Evolutionary conservation across 495 filamentous ascomycete genomes (phyloP), one percentile per base, ranked within the genome.

Genomic region (Podospora bellae-mahoneyi): DNA sequence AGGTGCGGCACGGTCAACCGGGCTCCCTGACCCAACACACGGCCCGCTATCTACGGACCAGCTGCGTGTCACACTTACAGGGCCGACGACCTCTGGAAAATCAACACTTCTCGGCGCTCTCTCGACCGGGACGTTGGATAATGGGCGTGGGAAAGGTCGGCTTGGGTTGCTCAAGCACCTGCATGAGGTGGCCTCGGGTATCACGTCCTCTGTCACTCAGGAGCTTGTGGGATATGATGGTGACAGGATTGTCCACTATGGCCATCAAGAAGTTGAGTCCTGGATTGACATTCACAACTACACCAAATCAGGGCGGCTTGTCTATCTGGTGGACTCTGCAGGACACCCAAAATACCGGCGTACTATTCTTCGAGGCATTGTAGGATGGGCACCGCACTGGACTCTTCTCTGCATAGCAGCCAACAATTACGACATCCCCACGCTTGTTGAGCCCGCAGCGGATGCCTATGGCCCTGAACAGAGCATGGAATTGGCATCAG

Each of bases 351-450:
- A 92, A 48, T 98, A 93, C 78, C 84, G 93, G 55, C 88, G 94
- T 66, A 97, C 96, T 2, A 93, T 90, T 4, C 81, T 98, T 34
- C 84, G 94, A 64, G 92, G 93, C 0, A 80, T 98, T n/a, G 82
- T 99, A 60, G 93, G 94, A 64, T 99, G 95, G 93, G 92, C 92
- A 23, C 95, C 95, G 23, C 94, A 99, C 75, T 97, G 93, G 87
- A 93, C 92, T 6, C 74, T 96, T 58, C 85, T 97, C 13, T 96
- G 96, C 72, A 88, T 97, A 66, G 88, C 94, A 23, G 93, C 92
- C 26, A 92, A 94, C 73, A 89, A 90, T 69, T 86, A 89, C 53
- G 78, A 83, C 20, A 74, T 77, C 4, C 75, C 77, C 30, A 77
- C 79, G 0, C 55, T 64, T 6, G 58, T 73, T 23, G 81, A 81